Percentiles rank a stretch among this genome's conserved stretches.
Conservation (phyloP, 208 protist species). For the Crithidia thermophila region DNA sequence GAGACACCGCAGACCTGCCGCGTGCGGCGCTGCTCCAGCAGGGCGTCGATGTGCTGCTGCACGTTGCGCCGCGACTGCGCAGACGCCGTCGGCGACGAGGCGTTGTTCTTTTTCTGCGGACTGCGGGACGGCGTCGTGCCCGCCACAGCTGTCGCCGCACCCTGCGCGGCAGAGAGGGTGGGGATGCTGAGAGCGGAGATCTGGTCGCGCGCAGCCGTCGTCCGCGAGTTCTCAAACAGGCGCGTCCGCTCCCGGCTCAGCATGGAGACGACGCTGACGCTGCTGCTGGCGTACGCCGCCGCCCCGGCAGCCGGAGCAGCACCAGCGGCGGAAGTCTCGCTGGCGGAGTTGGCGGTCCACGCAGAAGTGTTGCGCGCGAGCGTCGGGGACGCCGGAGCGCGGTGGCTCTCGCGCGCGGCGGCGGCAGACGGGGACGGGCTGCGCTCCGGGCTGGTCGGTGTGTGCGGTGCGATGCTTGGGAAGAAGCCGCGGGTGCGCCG, state of each 20-base stretch:
- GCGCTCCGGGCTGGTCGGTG: neutral
- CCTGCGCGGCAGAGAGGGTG: neutral
- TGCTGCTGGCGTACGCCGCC: no score
- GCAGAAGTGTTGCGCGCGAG: neutral
- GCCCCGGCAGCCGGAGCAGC: no score
- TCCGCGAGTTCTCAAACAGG: neutral
- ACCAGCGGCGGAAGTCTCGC: no score
- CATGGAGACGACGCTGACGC: neutral
- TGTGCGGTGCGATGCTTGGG: neutral
- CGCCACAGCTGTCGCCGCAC: neutral
- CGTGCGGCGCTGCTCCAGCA: constrained; percentile 12
- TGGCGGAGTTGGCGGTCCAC: neutral
- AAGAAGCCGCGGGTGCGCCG: neutral
- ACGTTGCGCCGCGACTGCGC: neutral
- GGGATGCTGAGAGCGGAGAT: constrained; percentile 11
- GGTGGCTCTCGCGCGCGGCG: neutral
- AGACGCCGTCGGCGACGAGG: neutral
- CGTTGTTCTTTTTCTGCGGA: neutral
- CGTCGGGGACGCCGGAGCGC: neutral
- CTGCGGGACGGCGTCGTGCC: neutral
- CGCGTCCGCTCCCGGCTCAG: constrained; percentile 12
- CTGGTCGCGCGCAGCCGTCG: constrained; percentile 8
- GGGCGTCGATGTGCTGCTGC: constrained; percentile 9
- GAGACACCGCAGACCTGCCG: constrained; percentile 7
- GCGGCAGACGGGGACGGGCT: neutral